phyloP scores from a whole-genome alignment of 108 stramenopile species.

The Nitzschia sp. region DNA sequence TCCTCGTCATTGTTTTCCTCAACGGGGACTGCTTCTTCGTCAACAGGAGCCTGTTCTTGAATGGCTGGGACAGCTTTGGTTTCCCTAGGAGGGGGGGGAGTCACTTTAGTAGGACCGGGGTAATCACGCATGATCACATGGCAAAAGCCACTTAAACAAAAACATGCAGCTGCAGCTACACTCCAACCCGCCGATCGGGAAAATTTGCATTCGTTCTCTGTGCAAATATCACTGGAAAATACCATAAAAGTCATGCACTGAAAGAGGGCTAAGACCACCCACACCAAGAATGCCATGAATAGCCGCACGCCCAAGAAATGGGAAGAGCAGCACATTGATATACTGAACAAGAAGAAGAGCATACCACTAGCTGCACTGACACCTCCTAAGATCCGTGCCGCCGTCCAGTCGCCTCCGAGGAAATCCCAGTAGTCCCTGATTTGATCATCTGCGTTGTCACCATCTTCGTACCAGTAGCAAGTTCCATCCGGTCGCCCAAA shows the following conservation, averaged over 20 bases:
- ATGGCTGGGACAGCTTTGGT: not conserved
- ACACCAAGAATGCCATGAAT: conserved; percentile 7
- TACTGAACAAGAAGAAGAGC: conserved; percentile 10
- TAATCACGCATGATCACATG: conserved; percentile 20
- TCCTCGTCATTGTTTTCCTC: not conserved
- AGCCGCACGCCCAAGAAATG: conserved; percentile 18
- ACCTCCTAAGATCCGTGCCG: conserved; percentile 4
- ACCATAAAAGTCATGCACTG: conserved; percentile 32
- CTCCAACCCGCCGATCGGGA: conserved; percentile 19
- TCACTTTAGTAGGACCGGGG: conserved; percentile 3
- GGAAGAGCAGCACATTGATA: conserved; percentile 25
- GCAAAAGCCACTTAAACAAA: conserved; percentile 16
- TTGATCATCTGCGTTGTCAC: conserved; percentile 4
- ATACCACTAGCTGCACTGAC: conserved; percentile 6
- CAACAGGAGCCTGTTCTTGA: not conserved
- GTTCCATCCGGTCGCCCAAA: conserved; percentile 4
- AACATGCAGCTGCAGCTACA: conserved; percentile 10
- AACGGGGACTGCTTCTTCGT: conserved; percentile 1
- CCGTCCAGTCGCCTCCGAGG: conserved; percentile 14
- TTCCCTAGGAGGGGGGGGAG: not conserved
- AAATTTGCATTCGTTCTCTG: conserved; percentile 30
- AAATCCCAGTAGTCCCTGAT: conserved; percentile 13
- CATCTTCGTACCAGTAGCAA: conserved; percentile 33
- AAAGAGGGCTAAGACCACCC: conserved; percentile 26
- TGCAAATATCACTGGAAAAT: conserved; percentile 23